Base-by-base conservation (phyloP, 305 asterid genomes). In the Salvia sclarea region DNA sequence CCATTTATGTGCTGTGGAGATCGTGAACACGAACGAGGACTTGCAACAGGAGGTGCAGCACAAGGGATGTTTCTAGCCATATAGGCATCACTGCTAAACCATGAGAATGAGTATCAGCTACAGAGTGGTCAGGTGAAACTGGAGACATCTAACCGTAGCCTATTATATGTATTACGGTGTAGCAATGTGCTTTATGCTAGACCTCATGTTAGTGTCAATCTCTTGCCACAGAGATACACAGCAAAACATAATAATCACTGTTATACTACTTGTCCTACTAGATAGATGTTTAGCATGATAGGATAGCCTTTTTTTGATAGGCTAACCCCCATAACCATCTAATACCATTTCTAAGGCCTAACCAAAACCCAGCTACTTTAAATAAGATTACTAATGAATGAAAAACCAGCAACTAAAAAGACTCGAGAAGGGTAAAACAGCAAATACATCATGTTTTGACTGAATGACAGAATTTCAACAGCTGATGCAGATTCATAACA, bases 41-140 rank as follows among this genome's bases (percentile, higher is more conserved):
- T 78, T 50, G 76, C 78, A 48, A 75, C 28, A 31, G 85, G 86
- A 57, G 92, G 83, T 66, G 77, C 79, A 18, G 85, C 84, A 67
- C 76, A 63, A 43, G 88, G 72, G 28, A 50, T 66, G 74, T 81
- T 83, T 72, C 81, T 75, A 53, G 72, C 73, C 63, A 22, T 47
- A 65, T 68, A 74, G 11, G 72, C 69, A 60, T 78, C 79, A 41
- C 97, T 88, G 94, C 61, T 78, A 75, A 71, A 41, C 69, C 66
- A 47, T 40, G 69, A 57, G 38, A 69, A 71, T 43, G 66, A 65
- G 41, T 43, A 54, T 76, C 41, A 38, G 57, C 33, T 33, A 49
- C 16, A 18, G 30, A 37, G 22, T 16, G 20, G 16, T 45, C 2
- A 0, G 24, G 41, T 0, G 30, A 50, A 66, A 52, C 48, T 24